Evolutionary conservation across 1,284 basidiomycete genomes (phyloP).

Genomic region (Hymenochaete sp.): DNA sequence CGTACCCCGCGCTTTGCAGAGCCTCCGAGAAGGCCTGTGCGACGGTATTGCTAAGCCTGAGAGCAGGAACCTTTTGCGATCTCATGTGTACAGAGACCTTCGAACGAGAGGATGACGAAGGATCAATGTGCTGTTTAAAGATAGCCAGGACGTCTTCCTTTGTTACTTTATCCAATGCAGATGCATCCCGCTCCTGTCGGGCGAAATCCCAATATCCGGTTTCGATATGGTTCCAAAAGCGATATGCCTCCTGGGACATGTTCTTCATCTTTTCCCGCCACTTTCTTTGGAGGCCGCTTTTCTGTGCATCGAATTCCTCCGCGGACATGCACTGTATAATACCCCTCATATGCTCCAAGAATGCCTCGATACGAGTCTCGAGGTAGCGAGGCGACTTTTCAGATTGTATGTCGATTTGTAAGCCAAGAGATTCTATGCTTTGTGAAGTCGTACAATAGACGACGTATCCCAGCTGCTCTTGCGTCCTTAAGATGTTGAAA

Average conservation of each 20-base stretch:
- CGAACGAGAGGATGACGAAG: conserved; percentile 55
- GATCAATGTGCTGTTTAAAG: conserved; percentile 67
- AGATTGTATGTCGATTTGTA: conserved; percentile 88
- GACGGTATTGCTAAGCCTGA: conserved; percentile 59
- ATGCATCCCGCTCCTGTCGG: conserved; percentile 61
- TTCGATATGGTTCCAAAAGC: conserved; percentile 66
- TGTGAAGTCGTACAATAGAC: conserved; percentile 55
- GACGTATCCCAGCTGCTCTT: conserved; percentile 94
- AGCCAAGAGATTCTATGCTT: conserved; percentile 63
- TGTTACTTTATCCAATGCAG: conserved; percentile 51
- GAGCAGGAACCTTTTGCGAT: conserved; percentile 54
- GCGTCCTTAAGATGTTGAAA: conserved; percentile 92
- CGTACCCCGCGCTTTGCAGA: conserved; percentile 44
- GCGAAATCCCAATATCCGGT: conserved; percentile 75
- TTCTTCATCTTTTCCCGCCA: conserved; percentile 70
- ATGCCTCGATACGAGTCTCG: conserved; percentile 83
- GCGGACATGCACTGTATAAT: conserved; percentile 50
- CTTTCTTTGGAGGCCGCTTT: conserved; percentile 51
- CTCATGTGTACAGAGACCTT: conserved; percentile 79
- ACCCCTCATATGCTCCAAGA: conserved; percentile 65
- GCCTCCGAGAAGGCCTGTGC: conserved; percentile 54
- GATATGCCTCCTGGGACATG: conserved; percentile 51
- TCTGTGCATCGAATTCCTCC: conserved; percentile 54
- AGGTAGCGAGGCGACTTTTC: conserved; percentile 81
- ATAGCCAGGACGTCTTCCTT: conserved; percentile 76